These are phyloP conservation scores for Asclepias syriaca DNA, from an alignment of 257 asterid genomes.

Conservation along the genomic window DNA sequence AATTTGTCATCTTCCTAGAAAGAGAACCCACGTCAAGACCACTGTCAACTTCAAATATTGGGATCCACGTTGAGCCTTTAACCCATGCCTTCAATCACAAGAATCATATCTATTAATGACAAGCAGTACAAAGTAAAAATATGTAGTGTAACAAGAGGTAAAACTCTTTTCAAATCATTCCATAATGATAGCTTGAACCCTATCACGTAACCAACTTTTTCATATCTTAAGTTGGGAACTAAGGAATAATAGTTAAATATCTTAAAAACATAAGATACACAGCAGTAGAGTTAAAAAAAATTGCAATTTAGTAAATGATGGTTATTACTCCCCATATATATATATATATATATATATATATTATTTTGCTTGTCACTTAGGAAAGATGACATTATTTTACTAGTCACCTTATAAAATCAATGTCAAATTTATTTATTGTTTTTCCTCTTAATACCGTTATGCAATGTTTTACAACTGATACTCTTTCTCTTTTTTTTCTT, in stretches of 20 bases:
- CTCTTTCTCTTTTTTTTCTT: no score
- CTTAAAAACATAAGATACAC: not conserved
- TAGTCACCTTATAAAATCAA: no score
- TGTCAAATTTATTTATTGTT: no score
- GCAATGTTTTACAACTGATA: no score
- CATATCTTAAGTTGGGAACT: not conserved
- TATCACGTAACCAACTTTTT: not conserved
- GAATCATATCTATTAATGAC: conserved; percentile 16
- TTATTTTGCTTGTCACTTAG: no score
- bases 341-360: no score
- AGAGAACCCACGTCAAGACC: conserved; percentile 58
- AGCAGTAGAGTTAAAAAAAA: not conserved
- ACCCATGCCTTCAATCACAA: conserved; percentile 76
- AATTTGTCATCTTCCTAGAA: conserved; percentile 64
- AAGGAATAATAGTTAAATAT: not conserved
- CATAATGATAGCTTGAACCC: not conserved
- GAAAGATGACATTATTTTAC: no score
- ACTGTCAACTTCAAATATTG: conserved; percentile 74
- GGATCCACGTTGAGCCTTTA: conserved; percentile 86
- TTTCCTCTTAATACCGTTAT: no score
- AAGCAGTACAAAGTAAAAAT: not conserved
- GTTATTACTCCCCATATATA: not conserved
- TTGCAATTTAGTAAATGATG: not conserved
- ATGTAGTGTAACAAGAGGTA: not conserved
- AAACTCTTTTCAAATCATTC: not conserved